Percentiles rank a stretch among this genome's conserved stretches.
Conservation (phyloP, 768 basidiomycete species). For the Suillus placidus region DNA sequence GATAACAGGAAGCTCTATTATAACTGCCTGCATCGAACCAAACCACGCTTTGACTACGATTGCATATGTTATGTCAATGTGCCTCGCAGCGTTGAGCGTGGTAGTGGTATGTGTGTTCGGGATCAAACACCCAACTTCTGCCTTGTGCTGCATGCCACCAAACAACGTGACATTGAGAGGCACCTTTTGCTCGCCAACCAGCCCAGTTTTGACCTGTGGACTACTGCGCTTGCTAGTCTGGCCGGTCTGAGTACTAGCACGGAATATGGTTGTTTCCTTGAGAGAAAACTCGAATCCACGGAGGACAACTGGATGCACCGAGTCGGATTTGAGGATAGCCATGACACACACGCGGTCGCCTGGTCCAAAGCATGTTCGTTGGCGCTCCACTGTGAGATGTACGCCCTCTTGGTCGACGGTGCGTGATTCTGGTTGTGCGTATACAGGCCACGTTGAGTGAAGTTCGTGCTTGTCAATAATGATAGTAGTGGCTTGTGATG, state of each 20-base stretch:
- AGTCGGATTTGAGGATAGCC: constrained; percentile 74
- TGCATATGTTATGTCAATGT: constrained; percentile 85
- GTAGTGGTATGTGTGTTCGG: constrained; percentile 77
- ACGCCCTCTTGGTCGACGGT: constrained; percentile 66
- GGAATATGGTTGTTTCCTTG: constrained; percentile 76
- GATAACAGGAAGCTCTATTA: constrained; percentile 77
- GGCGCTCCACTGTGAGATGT: constrained; percentile 74
- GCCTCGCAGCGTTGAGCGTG: constrained; percentile 77
- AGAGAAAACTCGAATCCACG: constrained; percentile 84
- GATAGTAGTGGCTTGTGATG: constrained; percentile 69
- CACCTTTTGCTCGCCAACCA: constrained; percentile 71
- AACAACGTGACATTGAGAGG: constrained; percentile 75
- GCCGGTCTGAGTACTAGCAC: constrained; percentile 54
- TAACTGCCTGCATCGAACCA: constrained; percentile 63
- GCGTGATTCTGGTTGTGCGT: constrained; percentile 77
- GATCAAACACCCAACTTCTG: constrained; percentile 73
- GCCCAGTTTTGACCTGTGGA: constrained; percentile 54
- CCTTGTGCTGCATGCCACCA: constrained; percentile 68
- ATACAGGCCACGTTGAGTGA: constrained; percentile 92
- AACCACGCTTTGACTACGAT: constrained; percentile 78
- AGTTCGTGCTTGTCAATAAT: constrained; percentile 93
- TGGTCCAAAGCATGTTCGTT: constrained; percentile 81
- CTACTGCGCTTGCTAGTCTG: constrained; percentile 55
- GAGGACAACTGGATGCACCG: constrained; percentile 66
- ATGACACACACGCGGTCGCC: constrained; percentile 77